Percentiles rank a stretch among this genome's conserved stretches.
Conservation (phyloP, 768 basidiomycete species). For the Hypsizygus marmoreus region DNA sequence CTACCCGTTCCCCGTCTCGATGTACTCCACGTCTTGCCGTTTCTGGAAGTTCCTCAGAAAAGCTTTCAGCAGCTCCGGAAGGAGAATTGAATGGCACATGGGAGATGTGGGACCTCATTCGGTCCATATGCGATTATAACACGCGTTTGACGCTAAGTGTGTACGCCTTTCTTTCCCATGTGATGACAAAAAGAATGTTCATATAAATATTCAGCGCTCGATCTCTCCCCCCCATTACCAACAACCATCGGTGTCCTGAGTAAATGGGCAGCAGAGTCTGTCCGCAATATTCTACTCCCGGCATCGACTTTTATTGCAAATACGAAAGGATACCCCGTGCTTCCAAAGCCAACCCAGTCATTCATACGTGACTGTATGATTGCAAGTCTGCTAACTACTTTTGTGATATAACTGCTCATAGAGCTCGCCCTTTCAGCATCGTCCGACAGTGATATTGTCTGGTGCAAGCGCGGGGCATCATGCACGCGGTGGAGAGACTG, state of each 20-base stretch:
- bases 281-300: constrained; percentile 87
- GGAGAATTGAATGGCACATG: constrained; percentile 75
- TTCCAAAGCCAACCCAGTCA: constrained; percentile 88
- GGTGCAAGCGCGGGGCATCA: constrained; percentile 69
- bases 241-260: constrained; percentile 71
- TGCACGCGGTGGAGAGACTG: constrained; percentile 75
- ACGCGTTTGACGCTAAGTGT: constrained; percentile 71
- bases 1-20: constrained; percentile 13
- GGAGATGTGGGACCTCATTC: constrained; percentile 99
- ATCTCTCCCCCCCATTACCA: constrained; percentile 88
- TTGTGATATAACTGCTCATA: neutral
- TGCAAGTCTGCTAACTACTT: constrained; percentile 41
- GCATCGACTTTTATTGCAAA: constrained; percentile 93
- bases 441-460: constrained; percentile 82
- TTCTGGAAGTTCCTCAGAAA: constrained; percentile 32
- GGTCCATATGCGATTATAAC: constrained; percentile 86
- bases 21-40: constrained; percentile 38
- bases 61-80: constrained; percentile 43
- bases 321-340: constrained; percentile 93
- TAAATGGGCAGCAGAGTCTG: constrained; percentile 93
- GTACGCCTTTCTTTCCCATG: constrained; percentile 19
- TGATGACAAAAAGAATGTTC: constrained; percentile 5
- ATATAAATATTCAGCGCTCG: constrained; percentile 63
- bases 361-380: constrained; percentile 92
- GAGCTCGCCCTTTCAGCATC: constrained; percentile 56